These are phyloP conservation scores for Metschnikowia noctiluminum DNA, from an alignment of 805 yeast species.

Conservation along the genomic window DNA sequence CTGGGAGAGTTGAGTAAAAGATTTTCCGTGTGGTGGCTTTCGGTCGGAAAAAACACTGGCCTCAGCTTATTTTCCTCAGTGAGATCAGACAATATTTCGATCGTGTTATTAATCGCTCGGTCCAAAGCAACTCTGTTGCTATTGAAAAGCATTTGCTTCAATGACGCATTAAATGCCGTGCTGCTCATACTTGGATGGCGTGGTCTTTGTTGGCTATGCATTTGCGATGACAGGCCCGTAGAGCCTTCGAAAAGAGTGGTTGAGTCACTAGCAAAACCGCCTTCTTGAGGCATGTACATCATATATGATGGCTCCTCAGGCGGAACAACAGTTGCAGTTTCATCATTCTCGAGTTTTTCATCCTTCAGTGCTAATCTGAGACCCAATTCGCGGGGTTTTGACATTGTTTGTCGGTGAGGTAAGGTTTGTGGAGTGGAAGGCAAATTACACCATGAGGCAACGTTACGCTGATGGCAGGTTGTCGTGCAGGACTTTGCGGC, in stretches of 20 bases:
- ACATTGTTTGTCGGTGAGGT: neutral
- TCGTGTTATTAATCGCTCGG: slow-evolving; percentile 53
- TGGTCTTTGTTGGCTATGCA: slow-evolving; percentile 5
- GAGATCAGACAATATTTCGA: slow-evolving; percentile 49
- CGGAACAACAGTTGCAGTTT: slow-evolving; percentile 9
- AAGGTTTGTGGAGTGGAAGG: slow-evolving; percentile 5
- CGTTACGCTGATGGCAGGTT: slow-evolving; percentile 1
- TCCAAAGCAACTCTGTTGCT: slow-evolving; percentile 64
- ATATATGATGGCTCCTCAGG: slow-evolving; percentile 16
- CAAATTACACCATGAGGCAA: neutral
- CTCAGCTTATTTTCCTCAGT: slow-evolving; percentile 54
- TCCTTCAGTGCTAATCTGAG: neutral
- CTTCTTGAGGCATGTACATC: slow-evolving; percentile 35
- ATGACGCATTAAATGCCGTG: slow-evolving; percentile 46
- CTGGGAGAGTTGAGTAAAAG: slow-evolving; percentile 45
- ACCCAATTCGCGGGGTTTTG: slow-evolving; percentile 2
- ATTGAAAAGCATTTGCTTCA: slow-evolving; percentile 75
- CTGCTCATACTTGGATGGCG: slow-evolving; percentile 17
- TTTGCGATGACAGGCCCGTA: slow-evolving; percentile 20
- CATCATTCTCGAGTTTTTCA: slow-evolving; percentile 11
- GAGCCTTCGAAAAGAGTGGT: slow-evolving; percentile 30
- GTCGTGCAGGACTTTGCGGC: slow-evolving; percentile 5
- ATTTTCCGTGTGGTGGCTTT: slow-evolving; percentile 30
- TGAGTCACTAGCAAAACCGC: slow-evolving; percentile 25
- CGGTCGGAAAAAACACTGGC: slow-evolving; percentile 62